phyloP scores from a whole-genome alignment of 2,329 filamentous ascomycete species.

The Hortaea sp. region DNA sequence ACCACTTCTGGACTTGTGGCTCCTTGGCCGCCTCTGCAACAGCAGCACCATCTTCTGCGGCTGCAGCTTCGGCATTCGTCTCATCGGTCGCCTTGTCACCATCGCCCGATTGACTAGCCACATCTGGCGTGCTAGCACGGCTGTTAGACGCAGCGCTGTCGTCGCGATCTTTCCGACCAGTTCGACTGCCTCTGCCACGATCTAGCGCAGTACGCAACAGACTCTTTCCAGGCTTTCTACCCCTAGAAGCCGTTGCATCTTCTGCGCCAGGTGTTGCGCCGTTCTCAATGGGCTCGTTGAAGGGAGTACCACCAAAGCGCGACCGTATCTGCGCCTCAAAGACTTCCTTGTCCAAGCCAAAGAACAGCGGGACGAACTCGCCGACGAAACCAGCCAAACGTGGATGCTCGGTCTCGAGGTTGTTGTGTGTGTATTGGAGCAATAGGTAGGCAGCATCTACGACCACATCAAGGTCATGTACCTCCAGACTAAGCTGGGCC shows the following conservation, averaged over 20 bases:
- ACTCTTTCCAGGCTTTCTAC: constrained; percentile 58
- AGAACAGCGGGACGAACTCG: constrained; percentile 42
- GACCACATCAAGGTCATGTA: constrained; percentile 49
- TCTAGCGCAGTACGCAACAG: constrained; percentile 83
- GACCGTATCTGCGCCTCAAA: constrained; percentile 57
- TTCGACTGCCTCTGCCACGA: constrained; percentile 60
- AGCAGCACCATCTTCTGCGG: constrained; percentile 31
- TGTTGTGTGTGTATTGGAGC: constrained; percentile 33
- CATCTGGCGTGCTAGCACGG: constrained; percentile 81
- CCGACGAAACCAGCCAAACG: constrained; percentile 37
- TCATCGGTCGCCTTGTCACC: constrained; percentile 46
- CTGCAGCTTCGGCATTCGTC: constrained; percentile 39
- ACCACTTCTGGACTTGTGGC: constrained; percentile 55
- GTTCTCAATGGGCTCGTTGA: constrained; percentile 66
- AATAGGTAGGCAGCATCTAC: constrained; percentile 38
- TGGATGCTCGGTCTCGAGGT: constrained; percentile 35
- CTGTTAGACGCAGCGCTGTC: constrained; percentile 68
- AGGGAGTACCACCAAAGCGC: constrained; percentile 31
- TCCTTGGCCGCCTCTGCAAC: constrained; percentile 48
- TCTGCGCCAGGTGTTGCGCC: constrained; percentile 50
- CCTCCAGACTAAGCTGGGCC: constrained; percentile 64
- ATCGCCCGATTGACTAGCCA: constrained; percentile 66
- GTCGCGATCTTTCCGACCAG: constrained; percentile 63
- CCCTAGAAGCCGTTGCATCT: constrained; percentile 60
- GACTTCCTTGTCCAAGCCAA: constrained; percentile 39